Evolutionary conservation across 257 asterid genomes (phyloP), one percentile per base, ranked within the genome.

Genomic region (Lycium barbarum): DNA sequence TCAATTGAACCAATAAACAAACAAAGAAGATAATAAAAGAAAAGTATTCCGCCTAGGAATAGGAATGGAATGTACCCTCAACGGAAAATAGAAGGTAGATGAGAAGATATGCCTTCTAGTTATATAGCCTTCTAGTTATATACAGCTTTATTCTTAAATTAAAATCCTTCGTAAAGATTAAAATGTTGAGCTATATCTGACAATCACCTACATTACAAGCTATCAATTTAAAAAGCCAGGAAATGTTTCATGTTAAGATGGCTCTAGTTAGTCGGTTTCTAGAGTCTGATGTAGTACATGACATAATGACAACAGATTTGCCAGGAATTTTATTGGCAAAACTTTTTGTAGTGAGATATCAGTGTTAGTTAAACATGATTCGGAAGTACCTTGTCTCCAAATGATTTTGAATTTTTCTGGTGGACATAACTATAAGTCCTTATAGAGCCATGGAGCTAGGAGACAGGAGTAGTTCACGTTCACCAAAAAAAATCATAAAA

Each of bases 41-140:
- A 43, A 43, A 43, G 47, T 43, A 43, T 43, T 43, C 47, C 47
- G 47, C 47, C 47, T 43, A 43, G 47, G 47, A 43, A 43, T 43
- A 43, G 47, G 47, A 43, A 43, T 43, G 47, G 47, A 43, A 43
- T 43, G 47, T 3, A 43, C 47, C 47, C 1, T 43, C 47, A 6
- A 43, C 7, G 47, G 7, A 43, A 43, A 43, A 43, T 43, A 43
- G 47, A 43, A 43, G 47, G 47, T 43, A 43, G 47, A 43, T 6
- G 47, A 6, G 47, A 43, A 43, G 47, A 43, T 43, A 43, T 26
- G 33, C 33, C 33, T 26, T 26, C 33, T 26, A 26, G 55, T 71
- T 73, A 11, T 35, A 74, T 49, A 49, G n/a, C n/a, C n/a, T 40
- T 71, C 79, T 71, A 18, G 55, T 71, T 73, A 11, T 35, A 74